Percentiles rank a stretch among this genome's conserved stretches.
Conservation (phyloP, 148 eudicot genomes). For the Fallopia convolvulus region DNA sequence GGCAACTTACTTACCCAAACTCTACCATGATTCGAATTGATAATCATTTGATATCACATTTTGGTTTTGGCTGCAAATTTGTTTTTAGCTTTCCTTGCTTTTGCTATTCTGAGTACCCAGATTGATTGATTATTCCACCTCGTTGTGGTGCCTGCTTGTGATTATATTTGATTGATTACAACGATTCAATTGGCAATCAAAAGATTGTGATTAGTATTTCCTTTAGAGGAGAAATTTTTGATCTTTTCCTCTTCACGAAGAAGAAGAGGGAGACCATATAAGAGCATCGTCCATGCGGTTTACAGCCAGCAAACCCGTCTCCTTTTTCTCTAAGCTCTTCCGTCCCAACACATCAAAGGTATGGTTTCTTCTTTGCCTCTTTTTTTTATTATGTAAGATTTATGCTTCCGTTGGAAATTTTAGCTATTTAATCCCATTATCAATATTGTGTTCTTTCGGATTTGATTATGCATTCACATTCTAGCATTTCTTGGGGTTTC, state of each 20-base stretch:
- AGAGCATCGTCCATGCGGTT: not conserved
- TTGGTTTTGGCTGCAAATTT: not conserved
- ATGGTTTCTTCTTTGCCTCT: not conserved
- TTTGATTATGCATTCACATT: not conserved
- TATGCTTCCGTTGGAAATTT: not conserved
- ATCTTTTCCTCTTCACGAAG: not conserved
- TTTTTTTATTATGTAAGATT: not conserved
- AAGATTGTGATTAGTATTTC: not conserved
- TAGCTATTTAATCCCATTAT: not conserved
- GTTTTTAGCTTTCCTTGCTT: not conserved
- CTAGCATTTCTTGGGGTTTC: not conserved
- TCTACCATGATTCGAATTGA: not conserved
- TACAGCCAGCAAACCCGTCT: conserved; percentile 1
- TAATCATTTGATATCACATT: not conserved
- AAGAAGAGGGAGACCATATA: not conserved
- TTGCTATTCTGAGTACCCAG: not conserved
- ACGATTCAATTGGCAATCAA: not conserved
- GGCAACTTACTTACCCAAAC: not conserved
- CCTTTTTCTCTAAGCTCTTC: conserved; percentile 3
- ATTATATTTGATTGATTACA: not conserved
- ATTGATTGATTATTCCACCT: not conserved
- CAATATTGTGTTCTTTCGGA: not conserved
- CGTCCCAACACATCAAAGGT: not conserved
- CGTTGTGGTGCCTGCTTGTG: not conserved
- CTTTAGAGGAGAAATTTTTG: not conserved